Evolutionary conservation across 257 asterid species (phyloP).

Genomic region (Solanum sitiens): DNA sequence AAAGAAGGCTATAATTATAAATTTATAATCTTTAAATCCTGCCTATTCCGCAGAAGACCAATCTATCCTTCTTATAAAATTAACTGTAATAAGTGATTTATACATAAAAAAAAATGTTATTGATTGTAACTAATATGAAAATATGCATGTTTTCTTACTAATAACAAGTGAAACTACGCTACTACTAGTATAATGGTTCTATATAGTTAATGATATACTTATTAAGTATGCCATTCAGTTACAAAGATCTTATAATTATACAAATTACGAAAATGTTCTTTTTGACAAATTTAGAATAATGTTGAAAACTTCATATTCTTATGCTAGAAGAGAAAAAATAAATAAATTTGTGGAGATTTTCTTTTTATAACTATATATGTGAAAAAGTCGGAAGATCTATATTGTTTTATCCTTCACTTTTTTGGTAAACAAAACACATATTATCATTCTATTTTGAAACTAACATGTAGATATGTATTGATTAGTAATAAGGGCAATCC

Average conservation of each 20-base stretch:
- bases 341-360: not conserved
- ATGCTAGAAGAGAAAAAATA: not conserved
- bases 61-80: too few relatives aligned
- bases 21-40: too few relatives aligned
- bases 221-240: not conserved
- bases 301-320: not conserved
- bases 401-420: not conserved
- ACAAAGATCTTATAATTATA: not conserved
- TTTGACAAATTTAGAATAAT: not conserved
- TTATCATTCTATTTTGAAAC: not conserved
- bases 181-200: not conserved
- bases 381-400: not conserved
- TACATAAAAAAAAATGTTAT: not conserved
- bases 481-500: not conserved
- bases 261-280: not conserved
- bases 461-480: not conserved
- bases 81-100: too few relatives aligned
- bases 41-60: too few relatives aligned
- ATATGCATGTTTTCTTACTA: not conserved
- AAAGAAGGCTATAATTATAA: too few relatives aligned
- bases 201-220: not conserved
- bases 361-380: not conserved
- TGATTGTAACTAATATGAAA: too few relatives aligned
- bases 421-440: not conserved
- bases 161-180: not conserved